Conservation (phyloP, 2,329 filamentous ascomycete species). For the Ceratocystis albifundus region DNA sequence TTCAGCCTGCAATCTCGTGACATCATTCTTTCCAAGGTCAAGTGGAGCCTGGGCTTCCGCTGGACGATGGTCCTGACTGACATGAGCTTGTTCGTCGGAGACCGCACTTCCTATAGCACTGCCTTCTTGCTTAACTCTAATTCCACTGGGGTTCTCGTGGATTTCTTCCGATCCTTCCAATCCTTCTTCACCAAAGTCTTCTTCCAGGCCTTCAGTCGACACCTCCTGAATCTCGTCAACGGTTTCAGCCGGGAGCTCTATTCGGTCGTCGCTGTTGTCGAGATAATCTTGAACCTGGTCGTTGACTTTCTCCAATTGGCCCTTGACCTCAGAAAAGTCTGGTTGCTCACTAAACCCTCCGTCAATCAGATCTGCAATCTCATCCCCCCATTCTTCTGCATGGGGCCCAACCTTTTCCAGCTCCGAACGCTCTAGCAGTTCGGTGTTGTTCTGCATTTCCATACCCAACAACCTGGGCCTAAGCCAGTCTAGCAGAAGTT, state of each 20-base stretch:
- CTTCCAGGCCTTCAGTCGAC: background rate
- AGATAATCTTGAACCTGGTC: background rate
- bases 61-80: background rate
- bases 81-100: background rate
- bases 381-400: background rate
- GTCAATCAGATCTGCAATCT: background rate
- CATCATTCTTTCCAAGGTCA: no score
- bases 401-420: background rate
- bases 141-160: background rate
- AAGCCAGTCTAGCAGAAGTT: conserved; percentile 13
- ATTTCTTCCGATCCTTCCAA: background rate
- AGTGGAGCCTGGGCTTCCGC: background rate
- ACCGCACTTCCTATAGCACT: no score
- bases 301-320: background rate
- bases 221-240: background rate
- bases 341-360: background rate
- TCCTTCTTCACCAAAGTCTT: background rate
- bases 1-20: background rate
- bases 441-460: background rate
- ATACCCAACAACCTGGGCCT: background rate
- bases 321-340: background rate
- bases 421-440: conserved; percentile 23
- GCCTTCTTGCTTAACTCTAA: background rate
- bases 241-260: background rate
- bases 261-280: conserved; percentile 5